Percentiles rank a stretch among this genome's conserved stretches.
These are phyloP conservation scores for Glarea lozoyensis DNA, from an alignment of 495 filamentous ascomycete genomes.

Conservation along the genomic window DNA sequence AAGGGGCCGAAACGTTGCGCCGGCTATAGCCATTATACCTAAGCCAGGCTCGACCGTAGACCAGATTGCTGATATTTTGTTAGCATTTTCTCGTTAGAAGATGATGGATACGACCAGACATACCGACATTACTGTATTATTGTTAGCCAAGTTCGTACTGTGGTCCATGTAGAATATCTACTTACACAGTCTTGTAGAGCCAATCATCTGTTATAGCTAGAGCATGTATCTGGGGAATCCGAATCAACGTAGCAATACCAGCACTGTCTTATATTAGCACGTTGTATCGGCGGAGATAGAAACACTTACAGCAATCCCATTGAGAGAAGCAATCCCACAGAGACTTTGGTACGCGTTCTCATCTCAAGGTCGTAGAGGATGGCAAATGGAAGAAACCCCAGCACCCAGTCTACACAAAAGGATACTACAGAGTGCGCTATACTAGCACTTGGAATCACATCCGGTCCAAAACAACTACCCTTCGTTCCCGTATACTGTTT, in stretches of 20 bases:
- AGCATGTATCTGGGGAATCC: conserved; percentile 27
- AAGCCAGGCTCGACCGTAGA: conserved; percentile 26
- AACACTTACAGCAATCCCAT: conserved; percentile 28
- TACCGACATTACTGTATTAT: conserved; percentile 12
- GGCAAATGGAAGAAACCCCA: conserved; percentile 33
- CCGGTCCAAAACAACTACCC: conserved; percentile 26
- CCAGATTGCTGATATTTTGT: no score
- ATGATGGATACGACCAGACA: no score
- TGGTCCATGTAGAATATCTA: background rate
- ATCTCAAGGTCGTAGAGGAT: conserved; percentile 34
- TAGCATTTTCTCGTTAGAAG: no score
- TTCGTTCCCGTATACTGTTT: conserved; percentile 16
- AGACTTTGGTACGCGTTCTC: conserved; percentile 24
- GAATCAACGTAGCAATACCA: conserved; percentile 30
- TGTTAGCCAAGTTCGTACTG: background rate
- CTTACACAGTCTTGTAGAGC: conserved; percentile 16
- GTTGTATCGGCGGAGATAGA: background rate
- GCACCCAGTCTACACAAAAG: conserved; percentile 29
- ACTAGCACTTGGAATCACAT: conserved; percentile 21
- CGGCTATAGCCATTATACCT: conserved; percentile 24
- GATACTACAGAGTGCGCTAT: conserved; percentile 29
- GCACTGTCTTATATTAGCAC: conserved; percentile 16
- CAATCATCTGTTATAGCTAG: conserved; percentile 22
- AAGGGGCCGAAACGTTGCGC: conserved; percentile 23
- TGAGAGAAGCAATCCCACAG: conserved; percentile 25